Evolutionary conservation across 257 asterid genomes (phyloP), one percentile per base, ranked within the genome.

Genomic region (Fraxinus quadrangulata): DNA sequence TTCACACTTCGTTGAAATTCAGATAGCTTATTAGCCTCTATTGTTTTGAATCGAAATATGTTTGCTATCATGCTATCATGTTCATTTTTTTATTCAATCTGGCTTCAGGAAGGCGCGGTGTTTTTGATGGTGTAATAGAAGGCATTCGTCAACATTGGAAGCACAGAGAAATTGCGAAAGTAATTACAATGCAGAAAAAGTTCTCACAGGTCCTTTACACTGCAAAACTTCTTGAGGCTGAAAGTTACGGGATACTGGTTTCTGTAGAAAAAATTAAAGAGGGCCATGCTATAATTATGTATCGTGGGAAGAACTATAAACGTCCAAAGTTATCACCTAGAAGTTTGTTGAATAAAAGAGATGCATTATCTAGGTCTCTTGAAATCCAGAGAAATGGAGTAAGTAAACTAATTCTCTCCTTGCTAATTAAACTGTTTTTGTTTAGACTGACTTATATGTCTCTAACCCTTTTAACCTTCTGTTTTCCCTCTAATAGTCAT

Each of bases 61-160:
- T 26, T 63, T 63, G 66, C 66, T 56, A 59, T 59, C 67, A n/a
- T 21, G 26, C 31, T 8, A 3, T 21, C 67, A 59, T 59, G 67
- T 59, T 59, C 16, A 19, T 30, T 17, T 42, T 45, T 23, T 65
- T 23, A 40, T 45, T 31, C 31, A 11, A 77, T 82, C 68, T 81
- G 73, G 51, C 45, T 89, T 84, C 89, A 94, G 97, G 99, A 82
- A 95, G 98, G 85, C 97, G 91, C 2, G 91, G 93, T 68, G 85
- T 95, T 66, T 95, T 88, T 83, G 86, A 83, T 82, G 99, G 99
- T 78, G 93, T 93, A 19, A 88, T 95, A 24, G 96, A 93, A 83
- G 93, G 96, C 80, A 86, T 95, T 78, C 91, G 87, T 86, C 99
- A 95, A 89, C 97, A 93, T 76, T 93, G 99, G 99, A 95, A 95